phyloP scores from a whole-genome alignment of 108 stramenopile genomes.

The Nitzschia palea region DNA sequence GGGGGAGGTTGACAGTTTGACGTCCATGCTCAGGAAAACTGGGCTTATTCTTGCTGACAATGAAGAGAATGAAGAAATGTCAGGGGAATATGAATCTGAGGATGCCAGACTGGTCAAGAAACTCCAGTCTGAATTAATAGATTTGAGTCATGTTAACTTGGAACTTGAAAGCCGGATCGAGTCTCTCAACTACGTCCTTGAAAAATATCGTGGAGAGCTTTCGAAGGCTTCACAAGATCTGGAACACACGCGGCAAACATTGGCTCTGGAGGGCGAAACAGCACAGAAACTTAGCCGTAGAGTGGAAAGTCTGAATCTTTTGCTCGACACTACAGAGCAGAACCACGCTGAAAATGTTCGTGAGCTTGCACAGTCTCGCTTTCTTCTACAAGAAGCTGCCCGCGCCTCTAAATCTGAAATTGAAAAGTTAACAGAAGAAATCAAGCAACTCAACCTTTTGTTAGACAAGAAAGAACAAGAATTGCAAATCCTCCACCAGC shows the following conservation, averaged over 20 bases:
- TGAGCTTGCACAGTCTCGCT: constrained; percentile 1
- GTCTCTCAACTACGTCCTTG: constrained; percentile 3
- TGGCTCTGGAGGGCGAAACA: neutral
- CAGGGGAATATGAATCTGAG: neutral
- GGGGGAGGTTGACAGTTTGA: constrained; percentile 5
- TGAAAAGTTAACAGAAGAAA: constrained; percentile 9
- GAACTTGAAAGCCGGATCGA: constrained; percentile 10
- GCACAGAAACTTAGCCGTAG: constrained; percentile 8
- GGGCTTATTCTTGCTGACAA: neutral
- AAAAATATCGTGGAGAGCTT: constrained; percentile 19
- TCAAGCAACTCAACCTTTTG: neutral
- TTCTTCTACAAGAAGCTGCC: constrained; percentile 2
- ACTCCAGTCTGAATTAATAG: neutral
- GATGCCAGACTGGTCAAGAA: too few species aligned
- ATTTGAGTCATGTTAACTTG: neutral
- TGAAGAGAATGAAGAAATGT: neutral
- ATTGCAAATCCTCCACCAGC: neutral
- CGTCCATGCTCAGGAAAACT: neutral
- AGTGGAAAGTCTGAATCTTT: constrained; percentile 13
- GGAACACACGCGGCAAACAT: neutral
- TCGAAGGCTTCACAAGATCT: constrained; percentile 13
- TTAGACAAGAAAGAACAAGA: neutral
- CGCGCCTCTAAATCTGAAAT: neutral
- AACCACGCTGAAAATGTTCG: constrained; percentile 20
- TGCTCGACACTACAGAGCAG: constrained; percentile 24